A percentile compares a stretch with the other conserved stretches of the same genome.
phyloP scores from a whole-genome alignment of 2,329 filamentous ascomycete genomes.

The Alternaria sp. region DNA sequence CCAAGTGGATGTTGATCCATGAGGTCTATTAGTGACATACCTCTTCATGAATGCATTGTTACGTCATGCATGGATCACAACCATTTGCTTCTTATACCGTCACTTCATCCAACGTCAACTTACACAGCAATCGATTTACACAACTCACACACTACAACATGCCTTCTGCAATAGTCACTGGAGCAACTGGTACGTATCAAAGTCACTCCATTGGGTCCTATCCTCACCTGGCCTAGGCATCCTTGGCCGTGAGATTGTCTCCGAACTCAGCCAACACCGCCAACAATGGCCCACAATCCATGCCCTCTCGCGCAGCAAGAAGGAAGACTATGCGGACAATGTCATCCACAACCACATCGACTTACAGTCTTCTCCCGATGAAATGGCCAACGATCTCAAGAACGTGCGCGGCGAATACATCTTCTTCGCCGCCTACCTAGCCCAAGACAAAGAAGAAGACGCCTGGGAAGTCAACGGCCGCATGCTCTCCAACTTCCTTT shows the following conservation, averaged over 20 bases:
- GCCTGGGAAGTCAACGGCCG: conserved; percentile 49
- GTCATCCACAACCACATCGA: conserved; percentile 50
- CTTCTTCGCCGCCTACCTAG: conserved; percentile 54
- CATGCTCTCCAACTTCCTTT: conserved; percentile 58
- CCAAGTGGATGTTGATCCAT: neutral
- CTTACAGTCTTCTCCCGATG: conserved; percentile 41
- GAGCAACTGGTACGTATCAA: conserved; percentile 32
- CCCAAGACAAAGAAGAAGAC: conserved; percentile 46
- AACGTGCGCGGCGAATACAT: conserved; percentile 49
- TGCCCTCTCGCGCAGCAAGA: conserved; percentile 51
- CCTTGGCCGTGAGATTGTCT: conserved; percentile 50
- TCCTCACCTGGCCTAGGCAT: conserved; percentile 39
- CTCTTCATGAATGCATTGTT: conserved; percentile 8
- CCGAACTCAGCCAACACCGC: conserved; percentile 44
- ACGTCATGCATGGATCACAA: conserved; percentile 11
- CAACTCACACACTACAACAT: conserved; percentile 13
- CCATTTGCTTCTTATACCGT: neutral
- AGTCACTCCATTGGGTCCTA: neutral
- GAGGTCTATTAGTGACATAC: conserved; percentile 1
- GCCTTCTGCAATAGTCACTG: conserved; percentile 41
- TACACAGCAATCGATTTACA: neutral
- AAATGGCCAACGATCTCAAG: conserved; percentile 48
- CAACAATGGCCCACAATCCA: conserved; percentile 48
- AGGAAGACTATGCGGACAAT: conserved; percentile 43
- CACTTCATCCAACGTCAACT: neutral